Base-by-base conservation (phyloP, 208 protist species). In the Trichomonas gallinae region DNA sequence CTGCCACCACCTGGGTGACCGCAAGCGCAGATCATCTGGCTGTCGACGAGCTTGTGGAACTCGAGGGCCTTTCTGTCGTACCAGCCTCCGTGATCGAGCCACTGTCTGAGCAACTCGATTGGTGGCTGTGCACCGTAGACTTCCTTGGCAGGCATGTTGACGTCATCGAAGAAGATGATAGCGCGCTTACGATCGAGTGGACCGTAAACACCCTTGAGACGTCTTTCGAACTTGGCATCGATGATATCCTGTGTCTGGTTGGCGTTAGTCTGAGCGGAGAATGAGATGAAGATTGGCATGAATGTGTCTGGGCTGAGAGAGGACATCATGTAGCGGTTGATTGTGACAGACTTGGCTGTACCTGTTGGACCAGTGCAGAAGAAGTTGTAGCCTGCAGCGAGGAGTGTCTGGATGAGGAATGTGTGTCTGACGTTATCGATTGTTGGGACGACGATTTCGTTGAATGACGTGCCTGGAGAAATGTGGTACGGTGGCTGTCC, bases 111-210 rank as follows among this genome's bases (percentile, higher is more conserved):
- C 96, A 99, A 98, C 97, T 99, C 99, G 97, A 99, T 99, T 31
- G 99, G 99, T 44, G 99, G 99, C 97, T 99, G 99, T n/a, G 99
- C 99, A 46, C 98, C 98, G 97, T 99, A 99, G 97, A 99, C 97
- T 97, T 99, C 99, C 96, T 98, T 98, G 88, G 98, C 97, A 1
- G 99, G 99, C 99, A 99, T 99, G 97, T 99, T 99, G 97, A 99
- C 98, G 97, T 99, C 99, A 97, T 99, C 99, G 81, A 99, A 98
- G 49, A 99, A 98, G 51, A 99, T 98, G 38, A 99, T 98, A 96
- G 99, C 98, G 97, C 98, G 98, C 97, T 99, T 99, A 97, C 99
- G 99, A n/a, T 98, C 97, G 45, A 98, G 98, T 11, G 99, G 99
- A 63, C 99, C 99, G 98, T 98, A 99, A 23, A 97, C 96, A 81